Base-by-base conservation (phyloP, 2,329 filamentous ascomycete genomes). In the Beauveria medogensis region DNA sequence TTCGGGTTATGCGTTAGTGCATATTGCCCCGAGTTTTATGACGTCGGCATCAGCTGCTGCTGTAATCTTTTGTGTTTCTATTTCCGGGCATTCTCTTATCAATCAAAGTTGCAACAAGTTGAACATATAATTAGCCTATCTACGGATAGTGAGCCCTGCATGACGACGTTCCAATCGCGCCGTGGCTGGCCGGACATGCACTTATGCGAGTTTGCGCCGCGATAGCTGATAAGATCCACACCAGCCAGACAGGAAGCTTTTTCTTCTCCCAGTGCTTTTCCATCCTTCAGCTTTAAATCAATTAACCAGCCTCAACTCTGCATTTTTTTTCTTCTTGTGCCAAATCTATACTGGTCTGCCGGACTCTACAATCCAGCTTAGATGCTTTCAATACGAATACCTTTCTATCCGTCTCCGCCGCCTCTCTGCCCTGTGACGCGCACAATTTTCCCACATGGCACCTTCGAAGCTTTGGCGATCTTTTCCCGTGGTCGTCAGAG, bases 381-480 rank as follows among this genome's bases (percentile, higher is more conserved):
- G 55, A 58, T 58, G 34, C 55, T 18, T 30, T 28, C 24, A 58
- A 58, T 58, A 24, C 55, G 55, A 58, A 43, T 43, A 20, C n/a
- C 4, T 51, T 26, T 47, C 16, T 16, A 40, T 28, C 30, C 20
- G 48, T 54, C 26, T 41, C 26, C 46, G 37, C 18, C 20, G 18
- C 28, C 26, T 59, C 28, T 14, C 50, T 34, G 18, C 16, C 22
- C 14, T 40, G 55, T 58, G 55, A 58, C 43, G 28, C 44, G 28
- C 43, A 37, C 8, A 6, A 12, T 51, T 51, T 6, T 24, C 24
- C 47, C 43, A 51, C n/a, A 67, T 74, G 90, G 90, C 90, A 87
- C 89, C 90, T 90, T 94, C 90, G 90, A 94, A 94, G 90, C 90
- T 92, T 91, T 90, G 78, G 80, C 81, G 87, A 81, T 76, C 80